These are phyloP conservation scores for Cytospora leucostoma DNA, from an alignment of 2,329 filamentous ascomycete species.

Conservation along the genomic window DNA sequence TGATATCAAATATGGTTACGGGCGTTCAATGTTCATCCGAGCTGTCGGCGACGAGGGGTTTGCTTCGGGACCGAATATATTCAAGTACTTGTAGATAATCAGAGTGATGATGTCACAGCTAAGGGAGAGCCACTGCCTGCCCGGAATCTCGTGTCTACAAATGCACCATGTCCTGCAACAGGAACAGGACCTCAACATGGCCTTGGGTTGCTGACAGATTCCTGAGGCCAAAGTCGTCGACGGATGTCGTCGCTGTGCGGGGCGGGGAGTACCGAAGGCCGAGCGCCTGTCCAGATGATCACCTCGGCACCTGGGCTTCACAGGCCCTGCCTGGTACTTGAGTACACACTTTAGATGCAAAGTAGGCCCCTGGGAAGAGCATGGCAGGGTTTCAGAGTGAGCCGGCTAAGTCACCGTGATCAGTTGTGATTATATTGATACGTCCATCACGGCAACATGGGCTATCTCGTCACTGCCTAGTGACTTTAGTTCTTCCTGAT, in stretches of 20 bases:
- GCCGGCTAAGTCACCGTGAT: not conserved
- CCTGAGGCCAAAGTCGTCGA: not conserved
- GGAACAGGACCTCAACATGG: too few species aligned
- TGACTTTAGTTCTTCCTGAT: conserved; percentile 46
- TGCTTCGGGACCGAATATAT: conserved; percentile 12
- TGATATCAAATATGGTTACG: too few species aligned
- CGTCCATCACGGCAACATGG: not conserved
- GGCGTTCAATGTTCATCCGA: conserved; percentile 15
- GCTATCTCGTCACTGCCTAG: not conserved
- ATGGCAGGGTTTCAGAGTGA: not conserved
- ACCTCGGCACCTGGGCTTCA: not conserved
- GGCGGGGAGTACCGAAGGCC: conserved; percentile 2
- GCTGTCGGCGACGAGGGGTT: conserved; percentile 2
- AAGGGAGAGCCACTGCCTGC: not conserved
- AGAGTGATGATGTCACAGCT: conserved; percentile 18
- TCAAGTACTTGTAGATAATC: not conserved
- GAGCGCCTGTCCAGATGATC: conserved; percentile 10
- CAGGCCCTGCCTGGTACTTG: not conserved
- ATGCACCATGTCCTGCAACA: not conserved
- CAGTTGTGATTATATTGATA: not conserved
- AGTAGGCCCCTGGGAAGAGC: not conserved
- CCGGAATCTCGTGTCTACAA: not conserved
- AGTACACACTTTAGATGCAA: too few species aligned
- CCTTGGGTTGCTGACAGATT: not conserved
- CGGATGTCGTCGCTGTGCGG: not conserved